Evolutionary conservation across 78 protist genomes (phyloP).

Genomic region (Pelomyxa schiedti): DNA sequence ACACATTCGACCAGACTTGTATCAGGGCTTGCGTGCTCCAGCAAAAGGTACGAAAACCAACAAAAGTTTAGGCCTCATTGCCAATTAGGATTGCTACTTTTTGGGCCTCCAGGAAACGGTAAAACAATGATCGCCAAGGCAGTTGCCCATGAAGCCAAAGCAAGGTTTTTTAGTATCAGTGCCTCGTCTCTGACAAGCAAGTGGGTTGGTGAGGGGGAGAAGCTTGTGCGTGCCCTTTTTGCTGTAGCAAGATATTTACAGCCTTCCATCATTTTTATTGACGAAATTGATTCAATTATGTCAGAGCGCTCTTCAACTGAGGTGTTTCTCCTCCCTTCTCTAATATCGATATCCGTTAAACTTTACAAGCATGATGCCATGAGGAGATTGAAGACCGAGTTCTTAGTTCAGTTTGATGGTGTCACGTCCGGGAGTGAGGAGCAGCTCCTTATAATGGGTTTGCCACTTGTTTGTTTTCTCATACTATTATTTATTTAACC

Average conservation of each 20-base stretch:
- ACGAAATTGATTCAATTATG: conserved; percentile 80
- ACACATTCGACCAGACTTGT: conserved; percentile 38
- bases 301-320: conserved; percentile 22
- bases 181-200: conserved; percentile 81
- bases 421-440: conserved; percentile 15
- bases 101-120: conserved; percentile 77
- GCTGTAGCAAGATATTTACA: conserved; percentile 50
- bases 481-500: not conserved
- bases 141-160: conserved; percentile 84
- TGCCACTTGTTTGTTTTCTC: not conserved
- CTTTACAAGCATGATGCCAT: conserved; percentile 40
- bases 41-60: conserved; percentile 21
- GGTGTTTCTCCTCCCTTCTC: not conserved
- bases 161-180: conserved; percentile 83
- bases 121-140: conserved; percentile 82
- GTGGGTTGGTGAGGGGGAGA: conserved; percentile 76
- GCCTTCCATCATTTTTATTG: conserved; percentile 77
- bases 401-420: conserved; percentile 59
- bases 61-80: not conserved
- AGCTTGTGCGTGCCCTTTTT: conserved; percentile 73
- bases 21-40: conserved; percentile 49
- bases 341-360: not conserved
- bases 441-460: conserved; percentile 46
- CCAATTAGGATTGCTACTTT: conserved; percentile 32
- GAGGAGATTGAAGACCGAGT: conserved; percentile 64